phyloP scores from a whole-genome alignment of 2,329 filamentous ascomycete species.

The Penicillium digitatum region DNA sequence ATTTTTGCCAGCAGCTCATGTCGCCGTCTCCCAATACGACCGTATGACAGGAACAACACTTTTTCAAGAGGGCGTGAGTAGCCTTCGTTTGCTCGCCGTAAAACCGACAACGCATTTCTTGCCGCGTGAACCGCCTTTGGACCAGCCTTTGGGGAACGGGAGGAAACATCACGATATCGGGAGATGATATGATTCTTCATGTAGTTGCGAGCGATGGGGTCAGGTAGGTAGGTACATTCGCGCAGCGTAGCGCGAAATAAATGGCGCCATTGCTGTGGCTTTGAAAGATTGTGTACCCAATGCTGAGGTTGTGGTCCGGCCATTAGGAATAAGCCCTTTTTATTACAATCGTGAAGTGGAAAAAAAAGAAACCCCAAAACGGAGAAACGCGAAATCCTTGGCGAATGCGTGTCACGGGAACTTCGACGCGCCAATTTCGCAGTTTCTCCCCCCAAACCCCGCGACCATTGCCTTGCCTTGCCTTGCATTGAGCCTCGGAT shows the following conservation, averaged over 20 bases:
- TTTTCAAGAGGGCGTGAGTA: slow-evolving; percentile 50
- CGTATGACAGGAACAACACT: slow-evolving; percentile 55
- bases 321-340: background rate
- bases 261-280: slow-evolving; percentile 37
- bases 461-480: slow-evolving; percentile 15
- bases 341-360: background rate
- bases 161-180: slow-evolving; percentile 16
- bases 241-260: slow-evolving; percentile 56
- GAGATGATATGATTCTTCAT: slow-evolving; percentile 45
- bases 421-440: slow-evolving; percentile 22
- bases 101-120: slow-evolving; percentile 40
- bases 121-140: slow-evolving; percentile 23
- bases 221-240: slow-evolving; percentile 59
- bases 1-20: slow-evolving; percentile 45
- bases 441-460: slow-evolving; percentile 17
- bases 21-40: slow-evolving; percentile 52
- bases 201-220: slow-evolving; percentile 51
- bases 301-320: slow-evolving; percentile 11
- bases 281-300: slow-evolving; percentile 20
- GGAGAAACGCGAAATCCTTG: slow-evolving; percentile 27
- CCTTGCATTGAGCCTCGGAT: slow-evolving; percentile 20
- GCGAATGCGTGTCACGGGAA: slow-evolving; percentile 24
- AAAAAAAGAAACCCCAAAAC: slow-evolving; percentile 9
- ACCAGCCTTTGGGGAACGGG: slow-evolving; percentile 19
- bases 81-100: slow-evolving; percentile 55